Evolutionary conservation across 1,139 yeast species (phyloP).

Genomic region (Arxiozyma heterogenica): DNA sequence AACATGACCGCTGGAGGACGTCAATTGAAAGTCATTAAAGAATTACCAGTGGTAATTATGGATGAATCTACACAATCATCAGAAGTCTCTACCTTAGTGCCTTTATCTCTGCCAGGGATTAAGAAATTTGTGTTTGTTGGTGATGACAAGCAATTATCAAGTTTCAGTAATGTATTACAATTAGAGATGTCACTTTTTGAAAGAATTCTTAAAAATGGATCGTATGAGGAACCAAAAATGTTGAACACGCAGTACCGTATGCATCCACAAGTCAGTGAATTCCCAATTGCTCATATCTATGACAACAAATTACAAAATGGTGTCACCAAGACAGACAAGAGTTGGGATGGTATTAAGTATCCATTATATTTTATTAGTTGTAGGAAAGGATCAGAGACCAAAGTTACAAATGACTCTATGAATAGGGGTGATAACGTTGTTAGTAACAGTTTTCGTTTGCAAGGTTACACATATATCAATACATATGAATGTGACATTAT

Average conservation of each 20-base stretch:
- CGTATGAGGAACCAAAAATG: constrained; percentile 54
- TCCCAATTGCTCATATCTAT: constrained; percentile 52
- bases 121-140: constrained; percentile 64
- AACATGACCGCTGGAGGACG: constrained; percentile 65
- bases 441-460: constrained; percentile 11
- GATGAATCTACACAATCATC: constrained; percentile 67
- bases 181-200: constrained; percentile 52
- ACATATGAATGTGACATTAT: constrained; percentile 43
- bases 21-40: constrained; percentile 45
- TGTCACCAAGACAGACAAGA: constrained; percentile 42
- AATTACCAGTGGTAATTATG: constrained; percentile 60
- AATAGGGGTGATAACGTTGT: constrained; percentile 1
- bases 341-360: constrained; percentile 35
- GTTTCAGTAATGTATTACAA: constrained; percentile 57
- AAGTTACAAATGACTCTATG: constrained; percentile 37
- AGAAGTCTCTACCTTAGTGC: constrained; percentile 61
- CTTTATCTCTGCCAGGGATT: constrained; percentile 59
- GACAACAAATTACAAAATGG: constrained; percentile 50
- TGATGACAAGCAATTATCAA: constrained; percentile 53
- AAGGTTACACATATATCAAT: constrained; percentile 48
- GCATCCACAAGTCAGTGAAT: constrained; percentile 60
- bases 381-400: constrained; percentile 36
- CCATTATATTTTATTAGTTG: constrained; percentile 53
- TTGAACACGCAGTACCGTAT: constrained; percentile 64
- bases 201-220: constrained; percentile 46